Base-by-base conservation (phyloP, 352 stramenopile genomes). In the Globisporangium uncinulatum region DNA sequence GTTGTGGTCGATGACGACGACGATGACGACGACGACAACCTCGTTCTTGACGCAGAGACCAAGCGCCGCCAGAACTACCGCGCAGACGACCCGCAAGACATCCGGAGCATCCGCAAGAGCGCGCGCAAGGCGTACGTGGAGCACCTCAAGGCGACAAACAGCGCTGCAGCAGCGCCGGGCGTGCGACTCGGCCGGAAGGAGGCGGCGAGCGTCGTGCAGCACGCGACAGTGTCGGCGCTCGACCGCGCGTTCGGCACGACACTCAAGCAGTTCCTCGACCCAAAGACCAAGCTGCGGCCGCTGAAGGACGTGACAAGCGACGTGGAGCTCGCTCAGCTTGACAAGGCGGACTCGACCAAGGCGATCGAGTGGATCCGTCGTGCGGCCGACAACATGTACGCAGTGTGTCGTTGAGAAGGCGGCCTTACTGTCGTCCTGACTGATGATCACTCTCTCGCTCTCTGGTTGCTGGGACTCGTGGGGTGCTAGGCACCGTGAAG, bases 351-450 rank as follows among this genome's bases (percentile, higher is more conserved):
- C 57, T 77, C 73, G 42, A 87, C 79, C 8, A 82, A 88, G 51
- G 80, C 76, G 2, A 68, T 94, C 19, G 81, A 92, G 58, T 94
- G 85, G 85, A 63, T 94, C 34, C 83, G 85, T 42, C 83, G 79
- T 39, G 85, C 85, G 0, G 85, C 85, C 15, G 82, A 88, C 21
- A 86, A 87, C 56, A 72, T 60, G 66, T 71, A 61, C 42, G 54
- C 48, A 36, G 31, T 44, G 7, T 41, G 17, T 45, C 24, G 24
- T 29, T 29, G 24, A 29, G 24, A 29, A 29, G 32, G 13, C 8
- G 32, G 7, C 9, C 6, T 4, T 8, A 8, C 2, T 15, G 17
- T 44, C 29, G 20, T 39, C 34, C 31, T n/a, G 9, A 24, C n/a
- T 11, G 13, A 20, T 31, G 24, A 29, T 54, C 8, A 32, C 31